phyloP scores from a whole-genome alignment of 805 yeast species.

The Schwanniomyces yamadae region DNA sequence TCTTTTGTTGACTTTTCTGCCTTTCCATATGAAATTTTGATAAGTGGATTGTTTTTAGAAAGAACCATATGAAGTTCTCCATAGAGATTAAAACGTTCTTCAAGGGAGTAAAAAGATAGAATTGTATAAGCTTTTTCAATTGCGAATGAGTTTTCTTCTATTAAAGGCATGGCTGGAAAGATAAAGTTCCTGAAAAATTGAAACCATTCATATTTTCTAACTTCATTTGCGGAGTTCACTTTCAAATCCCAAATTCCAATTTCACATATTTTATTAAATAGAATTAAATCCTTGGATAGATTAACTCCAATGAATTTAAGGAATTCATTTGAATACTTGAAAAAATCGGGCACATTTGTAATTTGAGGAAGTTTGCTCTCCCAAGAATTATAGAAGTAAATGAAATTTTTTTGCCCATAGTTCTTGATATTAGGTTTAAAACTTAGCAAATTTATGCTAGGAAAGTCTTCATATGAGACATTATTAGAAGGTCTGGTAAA shows the following conservation, averaged over 20 bases:
- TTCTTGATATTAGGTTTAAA: constrained; percentile 30
- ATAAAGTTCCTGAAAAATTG: constrained; percentile 63
- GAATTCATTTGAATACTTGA: constrained; percentile 47
- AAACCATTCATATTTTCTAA: constrained; percentile 43
- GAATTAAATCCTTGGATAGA: constrained; percentile 45
- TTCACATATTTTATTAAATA: constrained; percentile 60
- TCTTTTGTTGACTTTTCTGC: constrained; percentile 81
- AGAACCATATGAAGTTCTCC: constrained; percentile 69
- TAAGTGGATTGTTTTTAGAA: constrained; percentile 52
- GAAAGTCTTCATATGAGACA: constrained; percentile 26
- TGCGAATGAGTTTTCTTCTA: constrained; percentile 57
- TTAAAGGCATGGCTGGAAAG: constrained; percentile 57
- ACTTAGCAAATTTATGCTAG: constrained; percentile 18
- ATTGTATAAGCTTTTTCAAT: constrained; percentile 60
- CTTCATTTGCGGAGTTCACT: constrained; percentile 11
- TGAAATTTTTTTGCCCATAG: constrained; percentile 22
- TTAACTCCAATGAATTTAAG: constrained; percentile 56
- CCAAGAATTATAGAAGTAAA: constrained; percentile 55
- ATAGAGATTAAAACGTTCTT: constrained; percentile 71
- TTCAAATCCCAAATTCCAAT: constrained; percentile 47
- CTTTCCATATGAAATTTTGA: constrained; percentile 58
- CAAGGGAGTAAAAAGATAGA: constrained; percentile 53
- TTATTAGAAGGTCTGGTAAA: constrained; percentile 23
- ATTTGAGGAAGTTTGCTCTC: constrained; percentile 35
- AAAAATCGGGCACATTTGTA: constrained; percentile 41